phyloP scores from a whole-genome alignment of 2,329 filamentous ascomycete genomes.

The Lecanoromycetidae sp. region DNA sequence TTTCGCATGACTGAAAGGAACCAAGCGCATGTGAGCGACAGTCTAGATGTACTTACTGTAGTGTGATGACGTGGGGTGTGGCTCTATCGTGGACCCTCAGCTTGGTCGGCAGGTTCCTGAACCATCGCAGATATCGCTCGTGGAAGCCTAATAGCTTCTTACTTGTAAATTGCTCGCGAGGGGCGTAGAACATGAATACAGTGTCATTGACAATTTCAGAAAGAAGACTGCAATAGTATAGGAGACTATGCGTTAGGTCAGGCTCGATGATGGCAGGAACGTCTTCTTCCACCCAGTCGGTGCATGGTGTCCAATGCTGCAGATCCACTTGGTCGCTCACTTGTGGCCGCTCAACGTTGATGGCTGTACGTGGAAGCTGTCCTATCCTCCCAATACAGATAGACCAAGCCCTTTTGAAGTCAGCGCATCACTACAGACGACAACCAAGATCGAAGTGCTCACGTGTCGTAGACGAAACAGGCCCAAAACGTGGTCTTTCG shows the following conservation, averaged over 20 bases:
- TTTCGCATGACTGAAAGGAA: too few species aligned
- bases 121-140: slow-evolving; percentile 59
- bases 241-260: background rate
- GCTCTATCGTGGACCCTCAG: slow-evolving; percentile 56
- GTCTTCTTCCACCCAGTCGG: slow-evolving; percentile 17
- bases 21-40: too few species aligned
- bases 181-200: slow-evolving; percentile 60
- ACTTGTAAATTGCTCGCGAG: slow-evolving; percentile 52
- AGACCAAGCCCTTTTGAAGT: slow-evolving; percentile 28
- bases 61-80: slow-evolving; percentile 59
- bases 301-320: slow-evolving; percentile 28
- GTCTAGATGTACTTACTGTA: slow-evolving; percentile 48
- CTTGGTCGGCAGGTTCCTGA: slow-evolving; percentile 52
- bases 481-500: slow-evolving; percentile 44
- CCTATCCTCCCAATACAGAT: slow-evolving; percentile 37
- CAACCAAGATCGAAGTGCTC: background rate
- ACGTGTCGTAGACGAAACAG: slow-evolving; percentile 36
- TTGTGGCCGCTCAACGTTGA: slow-evolving; percentile 36
- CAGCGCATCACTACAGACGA: slow-evolving; percentile 6
- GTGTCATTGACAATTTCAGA: slow-evolving; percentile 60
- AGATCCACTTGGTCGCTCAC: slow-evolving; percentile 24
- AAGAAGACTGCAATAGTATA: slow-evolving; percentile 40
- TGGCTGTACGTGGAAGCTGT: slow-evolving; percentile 36
- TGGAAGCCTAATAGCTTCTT: slow-evolving; percentile 53
- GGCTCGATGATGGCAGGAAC: background rate